Evolutionary conservation across 768 basidiomycete genomes (phyloP).

Genomic region (Amanita subjunquillea): DNA sequence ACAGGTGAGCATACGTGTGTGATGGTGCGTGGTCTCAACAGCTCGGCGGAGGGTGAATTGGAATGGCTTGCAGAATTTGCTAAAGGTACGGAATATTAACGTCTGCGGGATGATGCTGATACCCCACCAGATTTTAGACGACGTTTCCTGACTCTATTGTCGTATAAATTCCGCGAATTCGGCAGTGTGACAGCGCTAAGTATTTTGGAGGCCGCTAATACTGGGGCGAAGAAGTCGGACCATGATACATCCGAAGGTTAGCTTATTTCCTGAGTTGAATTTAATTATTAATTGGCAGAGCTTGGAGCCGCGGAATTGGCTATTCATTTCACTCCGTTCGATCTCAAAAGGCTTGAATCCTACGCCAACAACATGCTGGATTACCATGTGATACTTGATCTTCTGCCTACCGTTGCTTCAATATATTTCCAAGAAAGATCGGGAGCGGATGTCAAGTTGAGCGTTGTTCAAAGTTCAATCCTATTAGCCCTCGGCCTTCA

Average conservation of each 20-base stretch:
- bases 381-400: slow-evolving; percentile 91
- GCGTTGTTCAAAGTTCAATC: slow-evolving; percentile 87
- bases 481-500: slow-evolving; percentile 85
- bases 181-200: slow-evolving; percentile 80
- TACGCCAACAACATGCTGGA: slow-evolving; percentile 96
- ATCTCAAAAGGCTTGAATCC: slow-evolving; percentile 90
- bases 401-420: slow-evolving; percentile 72
- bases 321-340: slow-evolving; percentile 76
- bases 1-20: slow-evolving; percentile 96
- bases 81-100: slow-evolving; percentile 38
- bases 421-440: slow-evolving; percentile 77
- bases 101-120: neutral
- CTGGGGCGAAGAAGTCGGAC: slow-evolving; percentile 40
- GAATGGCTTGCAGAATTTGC: slow-evolving; percentile 88
- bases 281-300: slow-evolving; percentile 12
- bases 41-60: slow-evolving; percentile 46
- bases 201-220: slow-evolving; percentile 77
- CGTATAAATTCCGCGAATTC: slow-evolving; percentile 93
- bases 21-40: slow-evolving; percentile 84
- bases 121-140: slow-evolving; percentile 68
- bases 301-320: slow-evolving; percentile 34
- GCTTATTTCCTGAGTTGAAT: neutral
- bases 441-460: slow-evolving; percentile 56
- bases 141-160: slow-evolving; percentile 81
- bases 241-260: slow-evolving; percentile 27